Base-by-base conservation (phyloP, 163 green algal species). In the Chlamydomonas reinhardtii region DNA sequence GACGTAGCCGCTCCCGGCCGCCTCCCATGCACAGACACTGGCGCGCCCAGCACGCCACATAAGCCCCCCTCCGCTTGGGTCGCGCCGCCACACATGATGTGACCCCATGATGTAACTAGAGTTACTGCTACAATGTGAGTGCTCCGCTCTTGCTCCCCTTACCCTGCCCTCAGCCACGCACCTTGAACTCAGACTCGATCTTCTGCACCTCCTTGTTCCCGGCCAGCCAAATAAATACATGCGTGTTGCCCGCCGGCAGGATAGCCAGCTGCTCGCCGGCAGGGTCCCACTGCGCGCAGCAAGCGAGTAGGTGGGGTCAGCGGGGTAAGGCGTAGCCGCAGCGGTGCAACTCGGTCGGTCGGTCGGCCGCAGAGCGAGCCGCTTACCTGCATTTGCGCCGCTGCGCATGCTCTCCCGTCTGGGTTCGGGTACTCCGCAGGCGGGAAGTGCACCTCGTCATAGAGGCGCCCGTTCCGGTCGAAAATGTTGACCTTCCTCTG, bases 121-220 rank as follows among this genome's bases (percentile, higher is more conserved):
- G n/a, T n/a, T n/a, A n/a, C n/a, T n/a, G n/a, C n/a, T n/a, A n/a
- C n/a, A n/a, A n/a, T n/a, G n/a, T n/a, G n/a, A 48, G 39, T 8
- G 5, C 39, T 8, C 5, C 39, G 39, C 39, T 8, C 39, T 48
- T 48, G 39, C 8, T 48, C 39, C 39, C 39, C 39, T 8, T 14
- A 48, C 11, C 11, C 48, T 54, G 43, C 43, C 43, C 11, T 6
- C 43, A 54, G 8, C 48, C 48, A 9, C 88, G 12, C 64, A 91
- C 92, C 89, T 93, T 95, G 89, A 96, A 93, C 39, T 94, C 91
- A 64, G 92, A 94, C 56, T 96, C 93, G 25, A 96, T 91, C 74
- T 91, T 93, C 54, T 93, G 90, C 62, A 94, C 66, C 27, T 95
- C 93, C 65, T 91, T 92, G 32, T 52, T 95, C 0, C 89, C 76